Base-by-base conservation (phyloP, 2,329 filamentous ascomycete genomes). In the Hypomyces perniciosus region DNA sequence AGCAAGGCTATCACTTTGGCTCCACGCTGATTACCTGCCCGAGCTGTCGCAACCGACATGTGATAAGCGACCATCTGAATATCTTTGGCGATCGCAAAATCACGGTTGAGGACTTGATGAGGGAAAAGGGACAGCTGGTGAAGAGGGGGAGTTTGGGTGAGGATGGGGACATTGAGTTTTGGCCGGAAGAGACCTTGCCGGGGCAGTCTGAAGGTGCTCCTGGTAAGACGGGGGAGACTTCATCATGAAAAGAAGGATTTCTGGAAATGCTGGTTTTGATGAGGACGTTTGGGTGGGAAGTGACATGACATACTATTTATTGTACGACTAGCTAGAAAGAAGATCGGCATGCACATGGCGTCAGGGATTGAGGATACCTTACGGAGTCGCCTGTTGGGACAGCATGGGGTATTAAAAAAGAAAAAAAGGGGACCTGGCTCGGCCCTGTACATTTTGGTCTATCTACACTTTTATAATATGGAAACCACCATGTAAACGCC, bases 1-100 rank as follows among this genome's bases (percentile, higher is more conserved):
- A 97, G 69, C 93, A 97, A 65, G 93, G 90, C 31, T 99, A 99
- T 66, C 91, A 97, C 69, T 78, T 85, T 56, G 93, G 93, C 34
- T 92, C 90, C 1, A 86, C 93, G 4, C 75, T 99, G 51, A 91
- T 97, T 57, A 85, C 86, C 33, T 99, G 93, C 65, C 92, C 93
- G 0, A 74, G 76, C 4, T 99, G 93, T 70, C 84, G 85, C 62
- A 91, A 89, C 65, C 80, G 90, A 27, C 93, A 99, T 72, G 72
- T 99, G 58, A 97, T 99, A 61, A 86, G 84, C 63, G 93, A 99
- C 68, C 88, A 99, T 68, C 72, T 99, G 39, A 71, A 73, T 58
- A 88, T 92, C 44, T 93, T 93, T 63, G 85, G 84, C 34, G 81
- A 91, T 58, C 77, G 76, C 44, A 75, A 78, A 50, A 51, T 87